phyloP scores from a whole-genome alignment of 2,329 filamentous ascomycete species.

The Sarocladium oryzae region DNA sequence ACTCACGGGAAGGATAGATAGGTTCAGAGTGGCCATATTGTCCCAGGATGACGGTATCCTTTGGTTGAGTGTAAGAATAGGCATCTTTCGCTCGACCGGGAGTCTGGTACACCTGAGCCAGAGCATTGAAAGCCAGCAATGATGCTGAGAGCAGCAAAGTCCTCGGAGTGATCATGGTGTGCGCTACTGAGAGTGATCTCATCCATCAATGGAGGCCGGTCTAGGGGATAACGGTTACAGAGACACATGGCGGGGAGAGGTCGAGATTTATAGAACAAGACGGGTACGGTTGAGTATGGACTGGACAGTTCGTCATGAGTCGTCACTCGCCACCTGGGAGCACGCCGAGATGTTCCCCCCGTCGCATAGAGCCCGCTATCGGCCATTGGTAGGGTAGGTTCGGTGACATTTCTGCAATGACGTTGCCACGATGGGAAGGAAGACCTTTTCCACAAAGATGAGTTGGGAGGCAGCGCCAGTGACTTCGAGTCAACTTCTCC shows the following conservation, averaged over 20 bases:
- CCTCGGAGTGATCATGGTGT: background rate
- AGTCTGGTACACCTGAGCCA: slow-evolving; percentile 20
- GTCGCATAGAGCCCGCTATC: no score
- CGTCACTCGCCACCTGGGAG: no score
- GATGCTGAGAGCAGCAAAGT: slow-evolving; percentile 30
- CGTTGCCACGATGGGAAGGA: no score
- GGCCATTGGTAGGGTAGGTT: no score
- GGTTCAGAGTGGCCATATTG: slow-evolving; percentile 32
- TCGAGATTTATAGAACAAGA: no score
- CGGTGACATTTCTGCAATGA: no score
- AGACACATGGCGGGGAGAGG: no score
- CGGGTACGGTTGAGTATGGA: no score
- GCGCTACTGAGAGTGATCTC: background rate
- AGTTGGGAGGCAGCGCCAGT: no score
- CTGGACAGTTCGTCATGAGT: no score
- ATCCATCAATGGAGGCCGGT: background rate
- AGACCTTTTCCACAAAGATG: no score
- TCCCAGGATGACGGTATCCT: slow-evolving; percentile 33
- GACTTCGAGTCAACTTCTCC: no score
- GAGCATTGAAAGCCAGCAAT: slow-evolving; percentile 20
- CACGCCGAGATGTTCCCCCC: background rate
- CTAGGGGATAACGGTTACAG: background rate
- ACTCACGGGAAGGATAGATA: slow-evolving; percentile 30
- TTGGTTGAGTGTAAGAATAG: slow-evolving; percentile 33
- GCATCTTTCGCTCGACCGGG: slow-evolving; percentile 19